A percentile compares a stretch with the other conserved stretches of the same genome.
phyloP scores from a whole-genome alignment of 1,284 basidiomycete species.

The Cutaneotrichosporon curvatum region DNA sequence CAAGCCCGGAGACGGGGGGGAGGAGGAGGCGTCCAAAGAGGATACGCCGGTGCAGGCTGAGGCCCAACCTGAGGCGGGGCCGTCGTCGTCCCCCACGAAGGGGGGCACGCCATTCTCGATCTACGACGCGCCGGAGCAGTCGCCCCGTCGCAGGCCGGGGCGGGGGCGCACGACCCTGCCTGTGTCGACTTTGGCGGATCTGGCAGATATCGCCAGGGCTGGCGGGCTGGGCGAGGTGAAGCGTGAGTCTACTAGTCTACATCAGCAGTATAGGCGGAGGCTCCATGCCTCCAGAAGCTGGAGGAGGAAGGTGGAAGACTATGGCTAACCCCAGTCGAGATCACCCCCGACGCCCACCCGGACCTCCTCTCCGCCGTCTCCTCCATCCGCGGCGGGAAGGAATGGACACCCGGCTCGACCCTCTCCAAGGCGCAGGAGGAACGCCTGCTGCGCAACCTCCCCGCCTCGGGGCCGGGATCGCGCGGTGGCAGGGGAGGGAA shows the following conservation, averaged over 20 bases:
- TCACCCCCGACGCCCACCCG: constrained; percentile 8
- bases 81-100: not conserved
- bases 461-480: constrained; percentile 10
- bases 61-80: not conserved
- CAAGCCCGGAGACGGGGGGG: not conserved
- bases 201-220: constrained; percentile 14
- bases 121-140: too few relatives aligned
- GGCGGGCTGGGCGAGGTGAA: constrained; percentile 13
- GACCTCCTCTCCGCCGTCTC: constrained; percentile 14
- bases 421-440: constrained; percentile 15
- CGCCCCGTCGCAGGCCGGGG: not conserved
- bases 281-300: too few relatives aligned
- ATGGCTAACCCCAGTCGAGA: constrained; percentile 15
- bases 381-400: constrained; percentile 9
- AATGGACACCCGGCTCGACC: constrained; percentile 3
- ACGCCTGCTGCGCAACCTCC: constrained; percentile 14
- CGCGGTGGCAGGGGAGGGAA: constrained; percentile 8
- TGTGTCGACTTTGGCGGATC: constrained; percentile 7
- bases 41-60: not conserved
- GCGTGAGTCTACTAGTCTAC: constrained; percentile 4
- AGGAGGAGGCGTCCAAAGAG: not conserved
- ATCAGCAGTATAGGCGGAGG: too few relatives aligned
- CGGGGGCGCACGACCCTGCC: not conserved
- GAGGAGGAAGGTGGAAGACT: too few relatives aligned
- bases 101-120: not conserved